Base-by-base conservation (phyloP, 345 rosid species). In the Corchorus capsularis region DNA sequence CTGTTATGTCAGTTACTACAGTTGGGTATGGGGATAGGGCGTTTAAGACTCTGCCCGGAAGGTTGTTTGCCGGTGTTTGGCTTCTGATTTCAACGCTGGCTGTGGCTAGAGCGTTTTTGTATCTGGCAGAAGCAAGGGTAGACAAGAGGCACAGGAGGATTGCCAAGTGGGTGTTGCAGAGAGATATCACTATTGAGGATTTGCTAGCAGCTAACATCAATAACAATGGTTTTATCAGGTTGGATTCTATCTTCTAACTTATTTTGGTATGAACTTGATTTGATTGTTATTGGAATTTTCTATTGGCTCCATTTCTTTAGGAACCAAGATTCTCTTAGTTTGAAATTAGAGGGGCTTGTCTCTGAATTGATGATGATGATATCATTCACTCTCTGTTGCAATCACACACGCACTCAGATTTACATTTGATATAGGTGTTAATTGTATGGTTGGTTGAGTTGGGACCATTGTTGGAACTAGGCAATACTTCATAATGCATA, bases 1-100 rank as follows among this genome's bases (percentile, higher is more conserved):
- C 97, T 27, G 94, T 92, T 68, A 89, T 92, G 94, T 92, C 97
- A 4, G 94, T 92, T 1, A 92, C 97, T 0, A 92, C 94, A 0
- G 97, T 92, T 22, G 97, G 97, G 5, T 92, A 86, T 19, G 94
- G 93, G 4, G 94, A 92, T 67, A 74, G 84, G 57, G 97, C 94
- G 6, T 92, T 90, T 67, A 83, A 84, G 73, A 89, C 94, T 3
- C 68, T 89, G 22, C 37, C 81, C 1, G 97, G 97, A 15, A 67
- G 97, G 75, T 79, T 92, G 46, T 90, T 92, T 16, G 97, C 97
- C 0, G 89, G 90, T 3, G 72, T 79, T 76, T 92, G 94, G 97
- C 89, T 92, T 5, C 79, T 92, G 2, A 74, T 92, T 22, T 92
- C 97, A 0, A 89, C 97, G 0, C 82, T 90, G 32, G 92, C 91